A percentile compares a stretch with the other conserved stretches of the same genome.
Evolutionary conservation across 805 yeast species (phyloP).

Genomic region (Candida patagonica): DNA sequence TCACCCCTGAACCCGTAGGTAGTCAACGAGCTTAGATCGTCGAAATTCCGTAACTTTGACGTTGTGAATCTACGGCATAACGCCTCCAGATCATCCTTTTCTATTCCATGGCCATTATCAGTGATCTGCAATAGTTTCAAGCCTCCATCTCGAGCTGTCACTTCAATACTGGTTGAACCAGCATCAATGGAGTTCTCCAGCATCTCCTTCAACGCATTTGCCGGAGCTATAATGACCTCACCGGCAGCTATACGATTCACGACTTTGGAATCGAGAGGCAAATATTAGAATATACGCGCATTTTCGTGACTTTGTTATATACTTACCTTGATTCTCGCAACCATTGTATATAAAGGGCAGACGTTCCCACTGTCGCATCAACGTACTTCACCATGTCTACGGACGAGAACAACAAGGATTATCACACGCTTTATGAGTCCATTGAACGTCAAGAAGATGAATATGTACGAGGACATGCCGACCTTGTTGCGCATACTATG

Average conservation of each 20-base stretch:
- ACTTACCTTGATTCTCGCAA: not conserved
- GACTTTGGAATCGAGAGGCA: constrained; percentile 56
- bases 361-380: not conserved
- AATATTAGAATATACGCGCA: not conserved
- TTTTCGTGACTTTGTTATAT: not conserved
- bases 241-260: constrained; percentile 95
- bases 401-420: not conserved
- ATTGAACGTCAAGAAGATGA: not conserved
- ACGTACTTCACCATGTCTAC: not conserved
- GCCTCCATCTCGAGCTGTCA: constrained; percentile 87
- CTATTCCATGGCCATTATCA: constrained; percentile 84
- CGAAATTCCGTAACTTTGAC: constrained; percentile 65
- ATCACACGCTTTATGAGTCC: not conserved
- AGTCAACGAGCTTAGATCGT: constrained; percentile 58
- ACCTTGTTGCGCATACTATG: not conserved
- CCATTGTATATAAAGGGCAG: not conserved
- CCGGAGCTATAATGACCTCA: constrained; percentile 87
- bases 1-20: constrained; percentile 97
- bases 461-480: not conserved
- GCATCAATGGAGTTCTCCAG: constrained; percentile 93
- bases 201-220: constrained; percentile 88
- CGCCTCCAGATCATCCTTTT: constrained; percentile 54
- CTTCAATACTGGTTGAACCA: constrained; percentile 59
- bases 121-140: constrained; percentile 74
- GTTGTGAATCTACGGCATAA: constrained; percentile 93